A percentile compares a stretch with the other conserved stretches of the same genome.
phyloP scores from a whole-genome alignment of 2,329 filamentous ascomycete genomes.

The Diaporthe aspalathi region DNA sequence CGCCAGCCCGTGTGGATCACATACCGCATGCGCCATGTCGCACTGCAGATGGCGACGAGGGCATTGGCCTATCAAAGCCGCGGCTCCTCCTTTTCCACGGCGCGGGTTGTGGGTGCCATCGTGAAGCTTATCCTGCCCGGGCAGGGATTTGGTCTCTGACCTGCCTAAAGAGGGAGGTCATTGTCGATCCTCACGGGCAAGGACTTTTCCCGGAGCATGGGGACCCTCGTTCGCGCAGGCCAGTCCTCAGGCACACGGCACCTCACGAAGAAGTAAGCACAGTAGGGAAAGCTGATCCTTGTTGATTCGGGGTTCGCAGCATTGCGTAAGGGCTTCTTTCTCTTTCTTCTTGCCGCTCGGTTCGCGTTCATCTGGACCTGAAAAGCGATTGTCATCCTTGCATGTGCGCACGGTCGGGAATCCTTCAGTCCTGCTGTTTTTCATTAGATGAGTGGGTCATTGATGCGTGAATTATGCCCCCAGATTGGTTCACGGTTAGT shows the following conservation, averaged over 20 bases:
- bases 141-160: not conserved
- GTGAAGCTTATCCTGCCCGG: constrained; percentile 18
- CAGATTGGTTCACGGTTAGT: too few species aligned
- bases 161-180: constrained; percentile 6
- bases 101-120: constrained; percentile 15
- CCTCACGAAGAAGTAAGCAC: not conserved
- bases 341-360: not conserved
- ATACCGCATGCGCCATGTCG: constrained; percentile 9
- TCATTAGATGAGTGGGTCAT: too few species aligned
- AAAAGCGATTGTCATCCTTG: not conserved
- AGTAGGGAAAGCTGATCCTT: constrained; percentile 5
- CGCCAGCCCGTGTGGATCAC: constrained; percentile 2
- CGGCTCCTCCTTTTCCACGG: not conserved
- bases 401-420: not conserved
- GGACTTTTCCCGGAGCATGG: not conserved
- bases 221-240: not conserved
- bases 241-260: not conserved
- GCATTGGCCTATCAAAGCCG: constrained; percentile 24
- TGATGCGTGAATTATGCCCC: too few species aligned
- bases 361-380: not conserved
- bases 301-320: not conserved
- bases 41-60: constrained; percentile 19
- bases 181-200: constrained; percentile 3
- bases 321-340: not conserved
- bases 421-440: too few species aligned